A percentile compares a stretch with the other conserved stretches of the same genome.
phyloP scores from a whole-genome alignment of 345 rosid species.

The Syzygium aromaticum region DNA sequence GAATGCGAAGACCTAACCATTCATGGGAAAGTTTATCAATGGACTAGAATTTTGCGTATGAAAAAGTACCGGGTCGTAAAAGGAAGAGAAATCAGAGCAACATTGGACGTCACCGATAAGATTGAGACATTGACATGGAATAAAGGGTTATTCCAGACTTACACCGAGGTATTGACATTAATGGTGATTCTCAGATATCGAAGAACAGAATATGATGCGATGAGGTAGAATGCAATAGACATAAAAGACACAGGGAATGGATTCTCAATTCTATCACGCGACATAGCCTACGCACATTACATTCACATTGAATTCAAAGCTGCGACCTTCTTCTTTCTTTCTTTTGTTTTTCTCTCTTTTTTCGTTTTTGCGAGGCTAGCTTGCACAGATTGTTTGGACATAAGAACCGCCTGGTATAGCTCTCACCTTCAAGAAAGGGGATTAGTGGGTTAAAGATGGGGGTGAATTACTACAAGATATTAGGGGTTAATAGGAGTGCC shows the following conservation, averaged over 20 bases:
- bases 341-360: neutral
- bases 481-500: slow-evolving; percentile 50
- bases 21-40: too few relatives aligned
- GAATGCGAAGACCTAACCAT: neutral
- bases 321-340: neutral
- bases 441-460: slow-evolving; percentile 18
- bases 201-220: too few relatives aligned
- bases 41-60: too few relatives aligned
- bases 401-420: neutral
- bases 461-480: slow-evolving; percentile 47
- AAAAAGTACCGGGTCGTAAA: too few relatives aligned
- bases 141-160: neutral
- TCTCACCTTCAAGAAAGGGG: neutral
- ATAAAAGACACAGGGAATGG: neutral
- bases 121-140: neutral
- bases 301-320: neutral
- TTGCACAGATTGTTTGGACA: neutral
- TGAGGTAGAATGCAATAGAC: neutral
- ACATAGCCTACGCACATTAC: neutral
- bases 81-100: neutral
- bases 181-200: neutral
- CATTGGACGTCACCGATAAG: neutral
- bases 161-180: too few relatives aligned
- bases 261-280: neutral
- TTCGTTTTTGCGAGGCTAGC: neutral